These are phyloP conservation scores for Aspergillus carlsbadensis DNA, from an alignment of 495 filamentous ascomycete genomes.

Conservation along the genomic window DNA sequence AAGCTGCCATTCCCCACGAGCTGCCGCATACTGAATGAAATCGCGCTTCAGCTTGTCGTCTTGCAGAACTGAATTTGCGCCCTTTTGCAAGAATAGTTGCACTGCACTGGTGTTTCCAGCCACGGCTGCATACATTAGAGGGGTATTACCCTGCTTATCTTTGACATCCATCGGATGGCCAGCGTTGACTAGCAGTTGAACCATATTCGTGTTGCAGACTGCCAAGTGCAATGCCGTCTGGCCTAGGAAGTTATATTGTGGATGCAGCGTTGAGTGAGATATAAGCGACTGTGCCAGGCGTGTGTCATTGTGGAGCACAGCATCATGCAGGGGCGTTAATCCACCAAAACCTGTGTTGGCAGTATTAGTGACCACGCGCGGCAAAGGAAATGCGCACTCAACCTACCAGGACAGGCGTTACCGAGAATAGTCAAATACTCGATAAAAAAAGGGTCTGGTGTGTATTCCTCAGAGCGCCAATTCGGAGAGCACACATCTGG, in stretches of 20 bases:
- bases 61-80: not conserved
- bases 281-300: not conserved
- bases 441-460: slow-evolving; percentile 1
- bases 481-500: not conserved
- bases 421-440: not conserved
- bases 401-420: not conserved
- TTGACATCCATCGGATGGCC: not conserved
- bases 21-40: not conserved
- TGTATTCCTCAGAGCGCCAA: not conserved
- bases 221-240: slow-evolving; percentile 1
- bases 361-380: no score
- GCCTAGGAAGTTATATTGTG: not conserved
- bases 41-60: not conserved
- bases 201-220: not conserved
- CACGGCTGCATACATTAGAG: slow-evolving; percentile 2
- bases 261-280: not conserved
- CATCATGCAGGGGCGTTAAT: not conserved
- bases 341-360: not conserved
- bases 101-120: not conserved
- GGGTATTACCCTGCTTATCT: not conserved
- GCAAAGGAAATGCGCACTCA: no score
- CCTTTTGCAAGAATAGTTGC: not conserved
- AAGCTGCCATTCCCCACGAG: not conserved
- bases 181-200: not conserved
- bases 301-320: not conserved